Evolutionary conservation across 2,329 filamentous ascomycete genomes (phyloP), one percentile per base, ranked within the genome.

Genomic region (Chaetomium olivaceum): DNA sequence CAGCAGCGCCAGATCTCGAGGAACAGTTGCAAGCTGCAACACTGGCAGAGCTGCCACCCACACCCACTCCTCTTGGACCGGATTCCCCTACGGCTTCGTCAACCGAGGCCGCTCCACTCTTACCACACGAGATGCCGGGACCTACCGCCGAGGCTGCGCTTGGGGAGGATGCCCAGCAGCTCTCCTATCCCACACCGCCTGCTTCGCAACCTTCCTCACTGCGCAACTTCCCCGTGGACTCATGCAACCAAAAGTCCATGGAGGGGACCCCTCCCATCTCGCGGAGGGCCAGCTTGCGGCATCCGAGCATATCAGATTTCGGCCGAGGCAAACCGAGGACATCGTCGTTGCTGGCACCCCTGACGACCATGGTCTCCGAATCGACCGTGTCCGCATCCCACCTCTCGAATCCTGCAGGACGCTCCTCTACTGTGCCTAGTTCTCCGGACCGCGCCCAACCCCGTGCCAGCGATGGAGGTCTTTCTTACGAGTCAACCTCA

Each of bases 351-450:
- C 78, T 83, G 72, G 82, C 84, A 71, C 87, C 90, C 71, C 80
- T 91, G 73, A 87, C 88, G 71, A 86, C 83, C 74, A 81, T 89
- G 73, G 84, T 89, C 72, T 87, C 86, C 71, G 85, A 85, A 72
- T 85, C 83, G 65, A 81, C 81, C 74, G 87, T 91, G 73, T 82
- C 87, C 79, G 89, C 88, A 76, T 81, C 83, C 71, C 86, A 91
- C 77, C 84, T 91, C 71, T 91, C 89, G 72, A 90, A 89, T 68
- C 89, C 89, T 70, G 84, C 83, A 74, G 82, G 82, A 73, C 81
- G 80, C 75, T 78, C 82, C 69, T 80, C 81, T 75, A 83, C 84
- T 73, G 79, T 80, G 75, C 77, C 82, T 72, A 80, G 77, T 78
- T 79, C 85, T 80, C 80, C 84, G 78, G 80, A 82, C 78, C 76